Base-by-base conservation (phyloP, 2,329 filamentous ascomycete species). In the Helotiales sp. region DNA sequence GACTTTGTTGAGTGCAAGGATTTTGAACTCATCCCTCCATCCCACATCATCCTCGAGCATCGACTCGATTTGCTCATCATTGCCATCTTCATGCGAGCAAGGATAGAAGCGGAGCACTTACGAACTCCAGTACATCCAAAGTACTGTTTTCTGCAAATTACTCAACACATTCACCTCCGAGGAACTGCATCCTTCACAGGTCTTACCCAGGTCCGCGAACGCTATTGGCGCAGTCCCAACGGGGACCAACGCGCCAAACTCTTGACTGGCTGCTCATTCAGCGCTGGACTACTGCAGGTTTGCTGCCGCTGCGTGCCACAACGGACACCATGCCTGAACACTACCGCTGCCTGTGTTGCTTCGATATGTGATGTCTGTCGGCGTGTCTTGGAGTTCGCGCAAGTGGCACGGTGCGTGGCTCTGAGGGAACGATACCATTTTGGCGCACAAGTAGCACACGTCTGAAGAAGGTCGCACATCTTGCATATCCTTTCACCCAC, bases 81-180 rank as follows among this genome's bases (percentile, higher is more conserved):
- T 50, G 54, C 52, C 53, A 63, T 57, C 19, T 36, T 54, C 38
- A 63, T 63, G 60, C 61, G 58, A 52, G 58, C 63, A 63, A 55
- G 63, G 61, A 60, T 63, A 15, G 34, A 52, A 62, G 57, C 53
- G 54, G 59, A 60, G 42, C 30, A 34, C 22, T 48, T 51, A 55
- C 25, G 27, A 52, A 46, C 55, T 36, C 38, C 48, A 54, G 52
- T 52, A 50, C 40, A 50, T 56, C 47, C 54, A 58, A 38, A 50
- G 48, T 55, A 42, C 52, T 12, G 38, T 25, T 47, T 48, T 46
- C 42, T 52, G 47, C 54, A 54, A 54, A 59, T 54, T 56, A 34
- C 42, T 46, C 42, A 12, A 55, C 34, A 46, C 51, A 24, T 56
- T 47, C 52, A 52, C 29, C 46, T 44, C 56, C 56, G 57, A 50